These are phyloP conservation scores for Pseudocercospora cruenta DNA, from an alignment of 2,329 filamentous ascomycete genomes.

Conservation along the genomic window DNA sequence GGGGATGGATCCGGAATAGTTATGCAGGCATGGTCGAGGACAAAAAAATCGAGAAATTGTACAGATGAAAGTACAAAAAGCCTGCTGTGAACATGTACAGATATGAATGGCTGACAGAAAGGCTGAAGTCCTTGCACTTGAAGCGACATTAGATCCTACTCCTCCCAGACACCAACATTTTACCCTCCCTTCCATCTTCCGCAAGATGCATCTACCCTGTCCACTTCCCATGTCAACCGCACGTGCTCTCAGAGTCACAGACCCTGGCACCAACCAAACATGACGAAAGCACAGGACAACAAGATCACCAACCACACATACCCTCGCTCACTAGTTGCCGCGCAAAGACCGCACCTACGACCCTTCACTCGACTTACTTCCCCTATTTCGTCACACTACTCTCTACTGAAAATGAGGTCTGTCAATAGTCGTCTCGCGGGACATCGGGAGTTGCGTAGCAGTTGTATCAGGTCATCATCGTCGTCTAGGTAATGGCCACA, in stretches of 20 bases:
- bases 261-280: too few relatives aligned
- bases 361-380: neutral
- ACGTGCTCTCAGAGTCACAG: neutral
- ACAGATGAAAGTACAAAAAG: too few relatives aligned
- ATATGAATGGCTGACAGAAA: too few relatives aligned
- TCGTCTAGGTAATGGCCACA: neutral
- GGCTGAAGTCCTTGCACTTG: too few relatives aligned
- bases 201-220: too few relatives aligned
- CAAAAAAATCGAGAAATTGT: too few relatives aligned
- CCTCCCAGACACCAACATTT: neutral
- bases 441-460: neutral
- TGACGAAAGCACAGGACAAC: neutral
- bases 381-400: constrained; percentile 1
- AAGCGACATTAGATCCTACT: too few relatives aligned
- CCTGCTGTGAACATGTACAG: too few relatives aligned
- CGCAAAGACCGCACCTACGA: neutral
- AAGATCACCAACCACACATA: neutral
- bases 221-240: neutral
- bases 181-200: neutral
- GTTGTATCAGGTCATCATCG: neutral
- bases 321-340: neutral
- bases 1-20: neutral
- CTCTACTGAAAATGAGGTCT: neutral
- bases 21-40: neutral
- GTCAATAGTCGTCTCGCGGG: neutral